Evolutionary conservation across 1,284 basidiomycete species (phyloP).

Genomic region (Ceratobasidium papillatum): DNA sequence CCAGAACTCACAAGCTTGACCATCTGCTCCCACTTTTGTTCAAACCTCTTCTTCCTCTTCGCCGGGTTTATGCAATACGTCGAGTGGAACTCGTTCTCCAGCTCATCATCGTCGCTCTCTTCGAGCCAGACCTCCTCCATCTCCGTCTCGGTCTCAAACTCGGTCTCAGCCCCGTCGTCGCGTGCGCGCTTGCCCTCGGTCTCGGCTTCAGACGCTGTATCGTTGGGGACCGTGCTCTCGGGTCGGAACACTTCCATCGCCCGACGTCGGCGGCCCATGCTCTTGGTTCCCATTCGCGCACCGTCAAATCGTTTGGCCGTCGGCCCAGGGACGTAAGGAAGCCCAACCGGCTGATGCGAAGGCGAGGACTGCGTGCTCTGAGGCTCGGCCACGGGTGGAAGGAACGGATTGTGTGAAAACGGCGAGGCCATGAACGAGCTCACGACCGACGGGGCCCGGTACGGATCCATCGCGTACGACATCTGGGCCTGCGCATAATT

Average conservation of each 20-base stretch:
- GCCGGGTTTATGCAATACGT: constrained; percentile 69
- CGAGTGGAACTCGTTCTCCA: constrained; percentile 79
- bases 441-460: constrained; percentile 41
- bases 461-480: constrained; percentile 37
- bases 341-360: constrained; percentile 33
- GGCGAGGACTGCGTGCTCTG: constrained; percentile 40
- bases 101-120: constrained; percentile 72
- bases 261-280: constrained; percentile 15
- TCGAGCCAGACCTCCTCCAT: constrained; percentile 76
- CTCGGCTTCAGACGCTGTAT: constrained; percentile 73
- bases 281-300: constrained; percentile 21
- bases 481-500: constrained; percentile 29
- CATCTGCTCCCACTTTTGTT: constrained; percentile 74
- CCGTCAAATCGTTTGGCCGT: constrained; percentile 2
- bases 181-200: constrained; percentile 32
- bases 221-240: constrained; percentile 79
- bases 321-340: constrained; percentile 31
- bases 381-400: constrained; percentile 33
- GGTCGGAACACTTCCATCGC: constrained; percentile 48
- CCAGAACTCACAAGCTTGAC: constrained; percentile 67
- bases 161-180: constrained; percentile 21
- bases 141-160: constrained; percentile 59
- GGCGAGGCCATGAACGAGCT: constrained; percentile 43
- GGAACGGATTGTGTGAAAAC: constrained; percentile 43
- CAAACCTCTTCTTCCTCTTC: constrained; percentile 74